phyloP scores from a whole-genome alignment of 805 yeast genomes.

The Monosporozyma servazzii region DNA sequence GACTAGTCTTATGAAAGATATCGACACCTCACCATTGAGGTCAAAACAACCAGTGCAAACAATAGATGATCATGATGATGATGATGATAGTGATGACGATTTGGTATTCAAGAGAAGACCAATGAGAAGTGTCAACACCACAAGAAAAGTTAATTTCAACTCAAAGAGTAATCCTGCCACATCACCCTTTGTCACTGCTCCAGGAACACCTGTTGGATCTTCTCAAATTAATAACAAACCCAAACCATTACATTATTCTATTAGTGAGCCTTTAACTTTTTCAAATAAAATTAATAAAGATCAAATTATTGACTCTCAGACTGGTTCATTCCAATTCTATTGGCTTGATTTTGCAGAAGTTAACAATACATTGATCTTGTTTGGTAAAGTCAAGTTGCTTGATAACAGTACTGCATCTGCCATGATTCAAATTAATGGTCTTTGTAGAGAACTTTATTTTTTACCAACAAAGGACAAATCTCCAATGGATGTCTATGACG shows the following conservation, averaged over 20 bases:
- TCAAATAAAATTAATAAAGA: slow-evolving; percentile 18
- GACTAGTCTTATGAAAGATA: slow-evolving; percentile 12
- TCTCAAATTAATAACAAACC: not conserved
- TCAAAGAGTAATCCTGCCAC: slow-evolving; percentile 17
- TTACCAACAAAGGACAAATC: slow-evolving; percentile 57
- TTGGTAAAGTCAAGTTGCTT: slow-evolving; percentile 65
- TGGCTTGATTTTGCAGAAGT: slow-evolving; percentile 88
- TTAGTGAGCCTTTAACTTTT: slow-evolving; percentile 7
- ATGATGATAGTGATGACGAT: slow-evolving; percentile 29
- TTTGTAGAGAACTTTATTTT: slow-evolving; percentile 65
- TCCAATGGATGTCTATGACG: slow-evolving; percentile 66
- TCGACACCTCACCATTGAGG: slow-evolving; percentile 6
- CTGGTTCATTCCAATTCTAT: slow-evolving; percentile 52
- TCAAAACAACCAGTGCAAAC: slow-evolving; percentile 6
- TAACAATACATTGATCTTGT: slow-evolving; percentile 56
- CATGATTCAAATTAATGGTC: slow-evolving; percentile 62
- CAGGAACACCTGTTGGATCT: slow-evolving; percentile 22
- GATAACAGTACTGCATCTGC: slow-evolving; percentile 59
- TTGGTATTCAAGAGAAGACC: slow-evolving; percentile 23
- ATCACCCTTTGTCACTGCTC: slow-evolving; percentile 29
- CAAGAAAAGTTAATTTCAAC: slow-evolving; percentile 21
- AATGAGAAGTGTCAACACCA: slow-evolving; percentile 21
- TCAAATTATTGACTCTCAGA: slow-evolving; percentile 32
- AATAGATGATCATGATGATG: slow-evolving; percentile 25
- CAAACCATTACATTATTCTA: slow-evolving; percentile 6